Conservation (phyloP, 2,329 filamentous ascomycete species). For the Macrophomina pseudophaseolina region DNA sequence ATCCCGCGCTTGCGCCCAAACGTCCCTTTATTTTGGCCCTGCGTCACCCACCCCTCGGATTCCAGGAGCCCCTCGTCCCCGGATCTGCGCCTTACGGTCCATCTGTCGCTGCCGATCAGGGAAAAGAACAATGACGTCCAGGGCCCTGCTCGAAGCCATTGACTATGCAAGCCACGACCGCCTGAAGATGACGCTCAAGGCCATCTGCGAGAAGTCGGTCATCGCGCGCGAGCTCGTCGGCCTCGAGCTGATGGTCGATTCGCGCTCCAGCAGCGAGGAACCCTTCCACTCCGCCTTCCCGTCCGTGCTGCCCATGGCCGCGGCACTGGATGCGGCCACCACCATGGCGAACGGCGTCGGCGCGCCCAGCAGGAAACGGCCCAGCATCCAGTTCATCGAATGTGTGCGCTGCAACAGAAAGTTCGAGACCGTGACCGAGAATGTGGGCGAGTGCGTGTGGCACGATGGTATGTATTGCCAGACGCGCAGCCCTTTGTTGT, state of each 20-base stretch:
- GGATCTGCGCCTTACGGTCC: neutral
- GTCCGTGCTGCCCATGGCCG: conserved; percentile 6
- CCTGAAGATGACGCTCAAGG: conserved; percentile 21
- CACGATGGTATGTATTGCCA: conserved; percentile 19
- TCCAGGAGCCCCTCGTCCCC: too few species aligned
- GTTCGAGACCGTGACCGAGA: conserved; percentile 19
- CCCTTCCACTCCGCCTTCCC: conserved; percentile 17
- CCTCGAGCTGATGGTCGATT: conserved; percentile 24
- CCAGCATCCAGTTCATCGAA: conserved; percentile 11
- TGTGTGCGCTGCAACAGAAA: conserved; percentile 20
- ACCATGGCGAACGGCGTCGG: neutral
- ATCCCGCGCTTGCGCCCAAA: neutral
- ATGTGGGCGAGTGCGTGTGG: conserved; percentile 18
- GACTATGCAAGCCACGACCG: conserved; percentile 22
- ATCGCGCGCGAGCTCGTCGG: conserved; percentile 22
- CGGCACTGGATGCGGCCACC: neutral
- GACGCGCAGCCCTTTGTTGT: neutral
- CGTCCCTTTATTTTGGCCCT: neutral
- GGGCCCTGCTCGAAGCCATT: conserved; percentile 22
- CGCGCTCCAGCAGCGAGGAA: conserved; percentile 24
- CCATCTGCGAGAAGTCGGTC: conserved; percentile 25
- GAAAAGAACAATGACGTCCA: conserved; percentile 16
- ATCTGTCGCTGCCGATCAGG: neutral
- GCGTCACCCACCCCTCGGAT: neutral
- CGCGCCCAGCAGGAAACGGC: conserved; percentile 19